Evolutionary conservation across 1,139 yeast species (phyloP).

Genomic region (Pichia sp.): DNA sequence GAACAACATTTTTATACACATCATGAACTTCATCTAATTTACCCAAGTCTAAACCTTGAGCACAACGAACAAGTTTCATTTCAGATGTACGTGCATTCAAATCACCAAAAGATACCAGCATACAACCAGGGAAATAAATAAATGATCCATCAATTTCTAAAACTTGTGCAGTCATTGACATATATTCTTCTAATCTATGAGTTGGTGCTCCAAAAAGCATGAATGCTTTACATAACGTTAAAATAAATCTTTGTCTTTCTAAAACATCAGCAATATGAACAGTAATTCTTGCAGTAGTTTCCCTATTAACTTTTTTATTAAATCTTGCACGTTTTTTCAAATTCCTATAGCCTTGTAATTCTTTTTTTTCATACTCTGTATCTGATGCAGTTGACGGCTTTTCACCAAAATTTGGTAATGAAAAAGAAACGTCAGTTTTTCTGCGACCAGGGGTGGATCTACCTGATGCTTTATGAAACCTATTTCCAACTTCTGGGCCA

Average conservation of each 20-base stretch:
- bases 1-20: constrained; percentile 81
- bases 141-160: constrained; percentile 89
- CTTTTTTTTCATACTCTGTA: constrained; percentile 7
- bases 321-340: constrained; percentile 13
- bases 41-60: constrained; percentile 77
- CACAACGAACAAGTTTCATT: constrained; percentile 78
- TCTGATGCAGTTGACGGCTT: constrained; percentile 3
- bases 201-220: constrained; percentile 96
- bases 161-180: constrained; percentile 85
- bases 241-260: constrained; percentile 77
- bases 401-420: constrained; percentile 13
- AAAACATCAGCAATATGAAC: constrained; percentile 85
- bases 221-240: constrained; percentile 77
- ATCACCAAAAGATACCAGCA: constrained; percentile 90
- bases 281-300: constrained; percentile 59
- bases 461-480: not conserved
- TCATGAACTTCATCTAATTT: constrained; percentile 77
- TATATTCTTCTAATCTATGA: constrained; percentile 84
- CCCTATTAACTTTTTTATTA: constrained; percentile 21
- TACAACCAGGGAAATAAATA: constrained; percentile 86
- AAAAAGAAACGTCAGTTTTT: constrained; percentile 9
- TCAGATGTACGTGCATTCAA: constrained; percentile 90
- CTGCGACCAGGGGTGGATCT: not conserved
- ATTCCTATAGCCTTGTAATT: constrained; percentile 8
- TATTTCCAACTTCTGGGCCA: not conserved